phyloP scores from a whole-genome alignment of 441 rosid genomes.

The Hura crepitans region DNA sequence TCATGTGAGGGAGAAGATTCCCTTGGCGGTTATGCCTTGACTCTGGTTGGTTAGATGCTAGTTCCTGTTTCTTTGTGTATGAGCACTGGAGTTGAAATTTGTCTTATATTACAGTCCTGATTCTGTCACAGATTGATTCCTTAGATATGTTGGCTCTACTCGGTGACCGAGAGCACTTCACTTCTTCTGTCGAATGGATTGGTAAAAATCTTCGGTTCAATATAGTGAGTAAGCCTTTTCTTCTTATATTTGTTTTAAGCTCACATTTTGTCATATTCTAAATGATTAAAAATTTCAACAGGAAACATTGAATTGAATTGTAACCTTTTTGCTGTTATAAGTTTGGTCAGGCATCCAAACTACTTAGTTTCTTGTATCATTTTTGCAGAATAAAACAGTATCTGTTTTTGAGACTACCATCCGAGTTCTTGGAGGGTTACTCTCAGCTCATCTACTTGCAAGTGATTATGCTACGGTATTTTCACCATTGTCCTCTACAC shows the following conservation, averaged over 20 bases:
- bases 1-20: slow-evolving; percentile 93
- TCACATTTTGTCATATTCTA: slow-evolving; percentile 11
- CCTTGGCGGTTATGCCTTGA: slow-evolving; percentile 93
- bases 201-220: slow-evolving; percentile 95
- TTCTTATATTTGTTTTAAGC: slow-evolving; percentile 11
- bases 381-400: slow-evolving; percentile 88
- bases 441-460: slow-evolving; percentile 95
- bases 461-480: slow-evolving; percentile 93
- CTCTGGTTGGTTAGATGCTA: slow-evolving; percentile 47
- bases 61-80: background rate
- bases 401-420: slow-evolving; percentile 90
- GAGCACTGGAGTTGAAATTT: slow-evolving; percentile 12
- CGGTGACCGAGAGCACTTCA: slow-evolving; percentile 68
- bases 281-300: background rate
- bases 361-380: slow-evolving; percentile 24
- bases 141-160: slow-evolving; percentile 88
- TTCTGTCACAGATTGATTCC: slow-evolving; percentile 70
- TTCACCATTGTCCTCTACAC: background rate
- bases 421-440: slow-evolving; percentile 91
- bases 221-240: slow-evolving; percentile 72
- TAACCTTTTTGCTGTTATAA: slow-evolving; percentile 1
- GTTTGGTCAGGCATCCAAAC: background rate
- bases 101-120: slow-evolving; percentile 9
- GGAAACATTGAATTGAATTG: background rate
- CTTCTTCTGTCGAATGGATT: slow-evolving; percentile 90